phyloP scores from a whole-genome alignment of 2,329 filamentous ascomycete genomes.

The Calycina herbarum region DNA sequence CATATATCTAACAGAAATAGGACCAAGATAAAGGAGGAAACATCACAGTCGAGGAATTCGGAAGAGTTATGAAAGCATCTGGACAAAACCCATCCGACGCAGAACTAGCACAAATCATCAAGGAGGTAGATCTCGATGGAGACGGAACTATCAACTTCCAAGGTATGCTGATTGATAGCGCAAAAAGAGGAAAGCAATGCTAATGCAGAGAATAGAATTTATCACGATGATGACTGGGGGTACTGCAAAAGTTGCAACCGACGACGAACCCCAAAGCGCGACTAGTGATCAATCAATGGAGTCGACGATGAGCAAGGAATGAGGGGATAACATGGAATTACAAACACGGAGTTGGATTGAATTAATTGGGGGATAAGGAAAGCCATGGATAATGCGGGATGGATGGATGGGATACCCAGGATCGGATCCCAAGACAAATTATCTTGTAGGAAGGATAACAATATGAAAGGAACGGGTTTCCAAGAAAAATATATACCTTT shows the following conservation, averaged over 20 bases:
- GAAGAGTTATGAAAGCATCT: constrained; percentile 39
- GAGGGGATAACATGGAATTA: background rate
- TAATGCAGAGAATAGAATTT: constrained; percentile 38
- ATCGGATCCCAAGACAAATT: background rate
- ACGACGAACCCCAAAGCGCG: background rate
- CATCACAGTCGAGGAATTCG: constrained; percentile 42
- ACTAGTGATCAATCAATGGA: background rate
- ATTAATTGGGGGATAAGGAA: background rate
- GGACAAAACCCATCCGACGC: constrained; percentile 37
- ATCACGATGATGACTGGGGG: constrained; percentile 45
- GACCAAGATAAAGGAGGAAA: constrained; percentile 32
- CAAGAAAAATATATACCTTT: background rate
- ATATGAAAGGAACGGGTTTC: background rate
- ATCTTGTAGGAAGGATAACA: background rate
- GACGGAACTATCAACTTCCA: constrained; percentile 44
- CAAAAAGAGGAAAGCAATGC: constrained; percentile 30
- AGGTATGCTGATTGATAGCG: constrained; percentile 26
- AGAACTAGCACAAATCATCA: constrained; percentile 43
- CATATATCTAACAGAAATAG: constrained; percentile 24
- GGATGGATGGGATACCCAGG: background rate
- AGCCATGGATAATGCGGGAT: background rate
- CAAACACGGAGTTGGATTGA: background rate
- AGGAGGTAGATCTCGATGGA: constrained; percentile 42
- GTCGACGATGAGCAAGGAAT: background rate
- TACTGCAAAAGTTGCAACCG: background rate